Conservation (phyloP, 176 grass and related monocot species). For the Hsuehochloa calcarea region DNA sequence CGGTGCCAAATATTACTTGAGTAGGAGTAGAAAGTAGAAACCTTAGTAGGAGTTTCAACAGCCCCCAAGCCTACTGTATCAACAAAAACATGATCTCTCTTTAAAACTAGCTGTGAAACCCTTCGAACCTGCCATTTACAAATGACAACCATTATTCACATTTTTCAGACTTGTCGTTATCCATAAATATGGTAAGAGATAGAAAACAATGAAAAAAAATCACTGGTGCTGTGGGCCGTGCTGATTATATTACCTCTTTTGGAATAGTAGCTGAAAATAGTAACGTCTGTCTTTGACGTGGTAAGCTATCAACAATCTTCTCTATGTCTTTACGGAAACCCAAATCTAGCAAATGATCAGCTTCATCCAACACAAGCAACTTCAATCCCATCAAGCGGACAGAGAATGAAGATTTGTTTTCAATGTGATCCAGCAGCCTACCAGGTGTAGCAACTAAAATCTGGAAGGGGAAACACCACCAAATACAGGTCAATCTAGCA, state of each 20-base stretch:
- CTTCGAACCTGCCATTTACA: conserved; percentile 66
- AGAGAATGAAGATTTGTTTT: conserved; percentile 90
- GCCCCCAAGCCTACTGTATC: conserved; percentile 84
- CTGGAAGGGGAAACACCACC: conserved; percentile 39
- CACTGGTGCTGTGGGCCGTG: neutral
- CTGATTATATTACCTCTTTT: conserved; percentile 71
- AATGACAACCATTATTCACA: neutral
- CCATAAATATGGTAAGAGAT: neutral
- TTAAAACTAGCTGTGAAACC: conserved; percentile 92
- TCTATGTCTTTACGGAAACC: conserved; percentile 93
- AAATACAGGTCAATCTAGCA: conserved; percentile 26
- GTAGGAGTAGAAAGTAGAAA: conserved; percentile 30
- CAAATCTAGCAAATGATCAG: conserved; percentile 90
- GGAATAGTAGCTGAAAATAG: conserved; percentile 89
- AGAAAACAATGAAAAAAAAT: neutral
- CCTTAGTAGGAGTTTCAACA: conserved; percentile 84
- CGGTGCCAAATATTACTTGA: neutral
- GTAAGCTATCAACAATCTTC: conserved; percentile 94
- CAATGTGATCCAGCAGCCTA: conserved; percentile 91
- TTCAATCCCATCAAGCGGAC: conserved; percentile 95
- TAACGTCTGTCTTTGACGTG: conserved; percentile 84
- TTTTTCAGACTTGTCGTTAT: conserved; percentile 24
- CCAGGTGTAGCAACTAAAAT: conserved; percentile 95
- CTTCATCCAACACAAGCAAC: conserved; percentile 95
- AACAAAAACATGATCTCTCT: conserved; percentile 77